Percentiles rank a stretch among this genome's conserved stretches.
Conservation (phyloP, 2,329 filamentous ascomycete genomes). For the Monosporascus sp. region DNA sequence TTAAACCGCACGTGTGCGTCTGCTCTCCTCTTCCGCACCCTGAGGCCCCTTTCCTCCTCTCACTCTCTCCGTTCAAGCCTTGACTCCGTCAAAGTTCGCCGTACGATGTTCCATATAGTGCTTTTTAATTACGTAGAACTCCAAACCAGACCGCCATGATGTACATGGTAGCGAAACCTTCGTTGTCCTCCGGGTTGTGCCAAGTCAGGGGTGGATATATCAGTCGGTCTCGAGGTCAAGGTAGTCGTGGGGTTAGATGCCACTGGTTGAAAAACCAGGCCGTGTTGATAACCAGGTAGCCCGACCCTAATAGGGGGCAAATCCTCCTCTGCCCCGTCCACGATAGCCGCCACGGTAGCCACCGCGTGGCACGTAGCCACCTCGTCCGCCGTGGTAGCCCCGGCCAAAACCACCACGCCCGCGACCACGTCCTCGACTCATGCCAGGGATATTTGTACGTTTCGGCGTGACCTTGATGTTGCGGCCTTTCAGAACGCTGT, state of each 20-base stretch:
- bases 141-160: background rate
- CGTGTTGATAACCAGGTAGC: background rate
- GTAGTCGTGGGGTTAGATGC: background rate
- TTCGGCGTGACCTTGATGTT: constrained; percentile 95
- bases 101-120: background rate
- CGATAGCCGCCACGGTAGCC: constrained; percentile 58
- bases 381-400: constrained; percentile 49
- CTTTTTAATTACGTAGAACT: background rate
- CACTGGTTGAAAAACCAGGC: background rate
- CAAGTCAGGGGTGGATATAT: background rate
- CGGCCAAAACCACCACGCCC: constrained; percentile 46
- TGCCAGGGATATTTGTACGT: constrained; percentile 92
- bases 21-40: constrained; percentile 10
- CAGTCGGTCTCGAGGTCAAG: background rate
- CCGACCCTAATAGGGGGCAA: constrained; percentile 53
- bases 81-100: background rate
- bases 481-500: constrained; percentile 90
- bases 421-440: constrained; percentile 71
- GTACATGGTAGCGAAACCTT: background rate
- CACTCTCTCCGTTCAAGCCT: constrained; percentile 2
- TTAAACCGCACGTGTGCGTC: constrained; percentile 41
- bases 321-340: constrained; percentile 55
- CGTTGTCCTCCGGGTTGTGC: background rate
- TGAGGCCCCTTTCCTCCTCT: constrained; percentile 9
- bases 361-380: constrained; percentile 44